A percentile compares a stretch with the other conserved stretches of the same genome.
These are phyloP conservation scores for Talaromyces sp. DNA, from an alignment of 2,329 filamentous ascomycete genomes.

Conservation along the genomic window DNA sequence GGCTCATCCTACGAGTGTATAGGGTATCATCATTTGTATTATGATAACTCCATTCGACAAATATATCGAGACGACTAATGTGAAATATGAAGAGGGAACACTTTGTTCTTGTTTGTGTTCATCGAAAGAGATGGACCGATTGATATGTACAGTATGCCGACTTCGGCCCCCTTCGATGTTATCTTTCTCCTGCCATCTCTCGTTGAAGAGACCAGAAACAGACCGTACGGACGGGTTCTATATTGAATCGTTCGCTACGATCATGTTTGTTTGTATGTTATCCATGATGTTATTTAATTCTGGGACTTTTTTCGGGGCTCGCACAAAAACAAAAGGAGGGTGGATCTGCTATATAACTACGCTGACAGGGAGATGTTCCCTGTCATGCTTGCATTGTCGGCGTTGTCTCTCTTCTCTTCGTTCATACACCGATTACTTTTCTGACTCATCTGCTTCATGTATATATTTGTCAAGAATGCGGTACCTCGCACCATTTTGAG, in stretches of 20 bases:
- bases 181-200: background rate
- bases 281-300: conserved; percentile 9
- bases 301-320: background rate
- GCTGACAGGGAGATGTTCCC: background rate
- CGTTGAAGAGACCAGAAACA: background rate
- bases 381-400: conserved; percentile 7
- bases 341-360: conserved; percentile 3
- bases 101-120: background rate
- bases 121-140: conserved; percentile 1
- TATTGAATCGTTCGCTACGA: background rate
- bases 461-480: conserved; percentile 2
- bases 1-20: background rate
- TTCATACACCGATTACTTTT: conserved; percentile 3
- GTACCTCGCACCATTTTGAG: background rate
- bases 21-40: background rate
- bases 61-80: background rate
- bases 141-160: conserved; percentile 13
- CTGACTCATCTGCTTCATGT: background rate
- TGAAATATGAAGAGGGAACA: background rate
- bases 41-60: conserved; percentile 1
- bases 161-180: background rate
- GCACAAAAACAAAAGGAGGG: background rate
- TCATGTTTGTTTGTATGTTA: conserved; percentile 14
- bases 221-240: background rate
- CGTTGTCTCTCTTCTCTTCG: conserved; percentile 1